phyloP scores from a whole-genome alignment of 1,139 yeast species.

The Suhomyces choctaworum region DNA sequence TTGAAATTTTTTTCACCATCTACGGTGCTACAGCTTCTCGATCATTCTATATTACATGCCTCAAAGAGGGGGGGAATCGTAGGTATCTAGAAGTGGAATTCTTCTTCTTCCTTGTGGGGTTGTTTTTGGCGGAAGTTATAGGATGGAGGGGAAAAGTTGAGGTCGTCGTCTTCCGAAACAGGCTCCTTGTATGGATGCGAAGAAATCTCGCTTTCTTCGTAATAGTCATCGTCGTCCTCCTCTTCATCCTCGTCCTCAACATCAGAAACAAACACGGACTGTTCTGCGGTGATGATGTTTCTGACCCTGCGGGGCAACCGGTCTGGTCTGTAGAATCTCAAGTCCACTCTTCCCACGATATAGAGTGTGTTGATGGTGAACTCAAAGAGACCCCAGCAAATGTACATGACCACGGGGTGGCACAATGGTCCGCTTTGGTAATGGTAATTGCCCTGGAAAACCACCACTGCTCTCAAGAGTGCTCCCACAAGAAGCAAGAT shows the following conservation, averaged over 20 bases:
- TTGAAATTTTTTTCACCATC: too few species aligned
- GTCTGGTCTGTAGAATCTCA: constrained; percentile 50
- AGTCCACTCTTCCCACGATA: constrained; percentile 46
- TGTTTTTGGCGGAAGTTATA: constrained; percentile 3
- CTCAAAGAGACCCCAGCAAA: constrained; percentile 45
- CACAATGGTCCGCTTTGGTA: constrained; percentile 24
- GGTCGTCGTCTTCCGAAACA: constrained; percentile 12
- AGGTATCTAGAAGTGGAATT: constrained; percentile 19
- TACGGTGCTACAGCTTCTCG: too few species aligned
- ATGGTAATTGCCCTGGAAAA: constrained; percentile 29
- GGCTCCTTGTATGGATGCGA: constrained; percentile 7
- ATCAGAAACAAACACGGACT: constrained; percentile 25
- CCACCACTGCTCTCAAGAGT: constrained; percentile 33
- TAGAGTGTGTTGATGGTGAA: constrained; percentile 36
- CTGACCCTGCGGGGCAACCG: constrained; percentile 39
- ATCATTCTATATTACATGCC: constrained; percentile 1
- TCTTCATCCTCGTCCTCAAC: constrained; percentile 18
- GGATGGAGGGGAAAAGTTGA: constrained; percentile 10
- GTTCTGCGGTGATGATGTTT: constrained; percentile 44
- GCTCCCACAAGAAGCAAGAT: constrained; percentile 34
- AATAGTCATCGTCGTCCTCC: constrained; percentile 12
- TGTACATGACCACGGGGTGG: constrained; percentile 34
- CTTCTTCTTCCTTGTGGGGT: constrained; percentile 15
- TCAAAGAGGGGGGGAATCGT: background rate
- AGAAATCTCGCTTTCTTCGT: constrained; percentile 4